These are phyloP conservation scores for Drechslerella coelobrocha DNA, from an alignment of 2,329 filamentous ascomycete genomes.

Conservation along the genomic window DNA sequence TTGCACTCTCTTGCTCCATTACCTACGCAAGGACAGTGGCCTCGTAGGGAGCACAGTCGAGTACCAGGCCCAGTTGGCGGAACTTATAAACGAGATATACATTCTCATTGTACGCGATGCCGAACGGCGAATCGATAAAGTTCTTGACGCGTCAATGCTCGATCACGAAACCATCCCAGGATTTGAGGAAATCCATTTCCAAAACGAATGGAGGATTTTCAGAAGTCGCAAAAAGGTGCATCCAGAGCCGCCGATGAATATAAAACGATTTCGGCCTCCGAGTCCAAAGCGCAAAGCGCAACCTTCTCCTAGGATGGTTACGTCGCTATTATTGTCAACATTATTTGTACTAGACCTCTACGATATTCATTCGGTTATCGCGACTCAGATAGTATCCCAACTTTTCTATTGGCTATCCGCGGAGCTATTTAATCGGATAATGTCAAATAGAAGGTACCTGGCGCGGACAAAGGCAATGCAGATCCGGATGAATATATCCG, in stretches of 20 bases:
- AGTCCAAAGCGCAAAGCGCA: conserved; percentile 93
- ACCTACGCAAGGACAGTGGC: conserved; percentile 90
- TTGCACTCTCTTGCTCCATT: conserved; percentile 91
- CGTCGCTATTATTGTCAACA: conserved; percentile 91
- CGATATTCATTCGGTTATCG: conserved; percentile 97
- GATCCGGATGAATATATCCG: conserved; percentile 97
- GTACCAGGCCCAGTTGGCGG: conserved; percentile 90
- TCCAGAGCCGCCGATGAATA: conserved; percentile 73
- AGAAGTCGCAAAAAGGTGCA: conserved; percentile 89
- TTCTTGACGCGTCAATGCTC: conserved; percentile 89
- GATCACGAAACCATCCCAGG: conserved; percentile 98
- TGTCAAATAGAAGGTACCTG: conserved; percentile 93
- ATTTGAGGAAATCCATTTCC: conserved; percentile 94
- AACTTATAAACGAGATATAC: conserved; percentile 97
- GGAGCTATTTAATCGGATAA: conserved; percentile 96
- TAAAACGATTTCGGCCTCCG: conserved; percentile 89
- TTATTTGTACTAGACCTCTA: conserved; percentile 98
- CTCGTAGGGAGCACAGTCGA: conserved; percentile 80
- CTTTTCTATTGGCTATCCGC: conserved; percentile 95
- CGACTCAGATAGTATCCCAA: conserved; percentile 86
- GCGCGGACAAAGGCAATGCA: conserved; percentile 99
- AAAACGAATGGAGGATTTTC: conserved; percentile 98
- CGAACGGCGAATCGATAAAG: conserved; percentile 93
- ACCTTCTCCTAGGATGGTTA: conserved; percentile 91
- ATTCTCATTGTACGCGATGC: conserved; percentile 96